Base-by-base conservation (phyloP, 129 eudicot genomes). In the Artemisia tridentata region DNA sequence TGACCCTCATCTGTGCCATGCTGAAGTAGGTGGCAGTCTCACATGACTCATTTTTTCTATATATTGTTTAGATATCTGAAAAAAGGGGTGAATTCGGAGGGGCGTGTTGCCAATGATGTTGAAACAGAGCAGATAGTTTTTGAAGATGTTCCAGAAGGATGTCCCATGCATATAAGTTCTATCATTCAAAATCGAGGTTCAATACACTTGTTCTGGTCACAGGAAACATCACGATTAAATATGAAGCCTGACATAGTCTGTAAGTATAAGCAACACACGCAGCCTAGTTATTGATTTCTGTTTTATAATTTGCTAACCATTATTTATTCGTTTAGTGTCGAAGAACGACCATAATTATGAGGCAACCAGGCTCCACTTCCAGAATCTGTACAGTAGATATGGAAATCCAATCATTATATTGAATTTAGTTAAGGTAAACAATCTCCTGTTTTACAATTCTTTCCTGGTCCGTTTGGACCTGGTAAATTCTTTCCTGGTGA, bases 181-280 rank as follows among this genome's bases (percentile, higher is more conserved):
- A 85, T 90, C 25, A 97, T 93, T 79, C 99, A 93, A 80, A 88
- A 80, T 78, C 85, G 97, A 59, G 99, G 99, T 63, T 93, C 99
- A 41, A 93, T 93, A 76, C 97, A 97, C 59, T 91, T 93, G 59
- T 88, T 93, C 70, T 93, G 99, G 99, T 93, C 99, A 3, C 99
- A 93, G 70, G 99, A 93, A 71, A 93, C 99, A 70, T 90, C 97
- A 49, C 71, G 96, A 47, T 84, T 90, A 81, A 85, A 87, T 79
- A 82, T 93, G 52, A 90, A 77, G 60, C 99, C 99, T 63, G 88
- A 87, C 78, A 90, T 93, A 51, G 78, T 82, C 67, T 75, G 97
- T 93, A 89, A 72, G 96, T 67, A 54, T 27, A 68, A 14, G 48
- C 14, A 63, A 23, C 67, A 50, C 67, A 11, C 48, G 10, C 64